These are phyloP conservation scores for Diacronema lutheri DNA, from an alignment of 78 protist species.

Conservation along the genomic window DNA sequence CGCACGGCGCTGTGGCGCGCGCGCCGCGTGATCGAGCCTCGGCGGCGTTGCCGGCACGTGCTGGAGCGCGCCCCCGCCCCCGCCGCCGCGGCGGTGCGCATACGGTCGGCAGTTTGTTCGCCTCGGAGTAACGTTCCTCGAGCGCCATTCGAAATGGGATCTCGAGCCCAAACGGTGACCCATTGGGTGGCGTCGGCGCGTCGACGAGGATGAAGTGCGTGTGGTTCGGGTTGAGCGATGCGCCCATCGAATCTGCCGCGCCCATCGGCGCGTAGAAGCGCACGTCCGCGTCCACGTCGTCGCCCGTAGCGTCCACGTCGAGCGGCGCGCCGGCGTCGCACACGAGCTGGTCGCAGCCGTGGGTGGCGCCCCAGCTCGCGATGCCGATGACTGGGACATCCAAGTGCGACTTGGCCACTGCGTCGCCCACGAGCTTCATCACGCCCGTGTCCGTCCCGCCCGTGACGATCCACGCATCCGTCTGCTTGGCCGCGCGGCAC, in stretches of 20 bases:
- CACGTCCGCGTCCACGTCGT: too few species aligned
- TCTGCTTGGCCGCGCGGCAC: background rate
- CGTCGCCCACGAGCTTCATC: conserved; percentile 2
- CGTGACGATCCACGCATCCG: background rate
- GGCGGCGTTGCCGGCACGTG: background rate
- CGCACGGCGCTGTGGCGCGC: background rate
- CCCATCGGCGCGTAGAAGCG: too few species aligned
- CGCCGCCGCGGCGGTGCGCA: too few species aligned
- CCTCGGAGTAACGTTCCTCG: too few species aligned
- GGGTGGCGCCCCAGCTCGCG: background rate
- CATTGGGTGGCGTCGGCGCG: background rate
- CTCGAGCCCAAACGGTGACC: too few species aligned
- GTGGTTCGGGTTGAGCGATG: background rate
- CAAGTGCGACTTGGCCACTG: background rate
- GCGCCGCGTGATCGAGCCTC: background rate
- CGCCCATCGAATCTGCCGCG: background rate
- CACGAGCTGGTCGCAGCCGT: background rate
- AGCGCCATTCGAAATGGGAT: too few species aligned
- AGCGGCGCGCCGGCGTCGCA: too few species aligned
- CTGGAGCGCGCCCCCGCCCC: too few species aligned
- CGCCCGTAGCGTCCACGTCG: too few species aligned
- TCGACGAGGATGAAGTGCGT: background rate
- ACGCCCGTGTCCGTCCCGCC: conserved; percentile 14
- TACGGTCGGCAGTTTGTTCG: too few species aligned
- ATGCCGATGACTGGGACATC: background rate